phyloP scores from a whole-genome alignment of 2,329 filamentous ascomycete genomes.

The Hirsutella rhossiliensis region DNA sequence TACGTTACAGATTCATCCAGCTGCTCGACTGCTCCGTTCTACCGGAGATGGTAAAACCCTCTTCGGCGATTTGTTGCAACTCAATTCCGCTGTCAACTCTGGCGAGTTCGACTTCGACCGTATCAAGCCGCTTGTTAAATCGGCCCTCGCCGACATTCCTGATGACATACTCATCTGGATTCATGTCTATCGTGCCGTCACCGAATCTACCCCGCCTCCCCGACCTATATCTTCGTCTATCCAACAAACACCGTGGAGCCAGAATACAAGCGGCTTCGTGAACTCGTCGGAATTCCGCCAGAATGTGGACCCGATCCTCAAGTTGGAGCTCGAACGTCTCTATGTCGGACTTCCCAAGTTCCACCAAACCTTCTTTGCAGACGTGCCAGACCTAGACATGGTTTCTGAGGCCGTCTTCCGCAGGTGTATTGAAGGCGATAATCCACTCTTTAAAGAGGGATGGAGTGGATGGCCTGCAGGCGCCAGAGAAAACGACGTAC shows the following conservation, averaged over 20 bases:
- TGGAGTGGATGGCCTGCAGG: neutral
- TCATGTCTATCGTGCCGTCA: neutral
- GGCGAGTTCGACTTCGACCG: neutral
- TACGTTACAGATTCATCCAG: neutral
- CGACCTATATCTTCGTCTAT: neutral
- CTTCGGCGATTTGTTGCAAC: neutral
- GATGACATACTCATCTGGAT: neutral
- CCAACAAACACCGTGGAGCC: conserved; percentile 14
- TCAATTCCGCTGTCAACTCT: neutral
- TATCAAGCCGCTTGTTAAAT: neutral
- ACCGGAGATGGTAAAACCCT: neutral
- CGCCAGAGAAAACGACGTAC: neutral
- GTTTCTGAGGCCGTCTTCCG: too few relatives aligned
- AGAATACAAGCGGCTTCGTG: conserved; percentile 20
- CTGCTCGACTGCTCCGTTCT: neutral
- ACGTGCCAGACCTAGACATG: too few relatives aligned
- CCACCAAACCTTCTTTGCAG: conserved; percentile 19
- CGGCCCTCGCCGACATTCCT: neutral
- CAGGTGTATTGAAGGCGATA: too few relatives aligned
- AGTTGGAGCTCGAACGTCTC: too few relatives aligned
- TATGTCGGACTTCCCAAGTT: conserved; percentile 22
- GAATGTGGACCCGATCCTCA: too few relatives aligned
- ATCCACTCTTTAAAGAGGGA: neutral
- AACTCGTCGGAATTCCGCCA: too few relatives aligned
- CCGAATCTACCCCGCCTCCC: neutral